Base-by-base conservation (phyloP, 176 grass and related monocot genomes). In the Oryza coarctata region DNA sequence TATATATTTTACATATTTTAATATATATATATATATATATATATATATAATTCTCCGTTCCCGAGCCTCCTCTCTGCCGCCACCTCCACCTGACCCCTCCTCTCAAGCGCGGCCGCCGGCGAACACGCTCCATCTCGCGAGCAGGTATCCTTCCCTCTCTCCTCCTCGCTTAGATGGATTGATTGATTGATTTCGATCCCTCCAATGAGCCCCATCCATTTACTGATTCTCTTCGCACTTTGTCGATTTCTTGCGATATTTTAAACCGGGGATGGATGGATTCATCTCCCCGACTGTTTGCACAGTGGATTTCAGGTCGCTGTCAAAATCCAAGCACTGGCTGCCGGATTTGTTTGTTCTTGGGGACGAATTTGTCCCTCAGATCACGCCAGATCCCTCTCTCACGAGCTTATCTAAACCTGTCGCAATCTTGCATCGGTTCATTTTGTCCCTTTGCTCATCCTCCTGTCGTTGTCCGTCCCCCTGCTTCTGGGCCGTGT, bases 401-500 rank as follows among this genome's bases (percentile, higher is more conserved):
- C 23, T 32, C 47, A 28, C 71, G 36, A 30, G 2, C 27, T 12
- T 60, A 9, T 13, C 55, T 25, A 25, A 23, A 20, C n/a, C 63
- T 14, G 22, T 22, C 33, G 1, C 47, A 9, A 17, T 69, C 40
- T 32, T 9, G 14, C 38, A 9, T 18, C n/a, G 3, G 3, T 61
- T 23, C 17, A 6, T 11, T 18, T 64, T 65, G 43, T 32, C 23
- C 20, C 2, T 35, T 73, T 41, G 0, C 8, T 39, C 18, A 0
- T 49, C 3, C 0, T 20, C 33, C 71, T 78, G 66, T 88, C 57
- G 7, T 67, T 8, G 32, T 73, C 68, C 33, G 27, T 49, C 67
- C 26, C 67, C 26, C 26, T 73, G 60, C 60, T 15, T 79, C 74
- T 73, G 43, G 74, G 9, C 86, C 86, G 27, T 80, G 68, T 80